Evolutionary conservation across 106 monocot species (phyloP).

Genomic region (Dioscorea zingiberensis): DNA sequence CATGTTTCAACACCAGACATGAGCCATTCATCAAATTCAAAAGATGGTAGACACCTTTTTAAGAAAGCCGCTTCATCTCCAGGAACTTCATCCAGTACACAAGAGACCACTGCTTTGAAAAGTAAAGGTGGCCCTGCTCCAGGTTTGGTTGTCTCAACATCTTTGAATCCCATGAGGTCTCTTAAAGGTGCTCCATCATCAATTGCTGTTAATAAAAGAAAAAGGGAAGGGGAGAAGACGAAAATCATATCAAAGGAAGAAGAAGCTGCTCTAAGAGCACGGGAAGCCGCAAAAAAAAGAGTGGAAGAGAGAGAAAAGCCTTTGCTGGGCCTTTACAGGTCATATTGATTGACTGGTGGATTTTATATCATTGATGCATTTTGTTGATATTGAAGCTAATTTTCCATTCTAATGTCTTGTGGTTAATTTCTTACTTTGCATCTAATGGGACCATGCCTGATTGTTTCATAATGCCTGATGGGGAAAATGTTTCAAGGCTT

Average conservation of each 20-base stretch:
- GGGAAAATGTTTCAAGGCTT: too few species aligned
- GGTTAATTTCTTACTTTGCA: too few species aligned
- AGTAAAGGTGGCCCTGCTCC: slow-evolving; percentile 48
- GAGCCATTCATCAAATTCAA: slow-evolving; percentile 8
- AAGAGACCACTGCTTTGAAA: slow-evolving; percentile 15
- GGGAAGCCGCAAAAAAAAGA: slow-evolving; percentile 74
- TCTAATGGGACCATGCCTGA: too few species aligned
- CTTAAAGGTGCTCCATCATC: slow-evolving; percentile 73
- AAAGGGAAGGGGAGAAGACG: slow-evolving; percentile 42
- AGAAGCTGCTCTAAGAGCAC: slow-evolving; percentile 54
- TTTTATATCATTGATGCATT: too few species aligned
- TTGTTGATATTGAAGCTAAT: too few species aligned
- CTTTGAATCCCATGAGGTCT: slow-evolving; percentile 41
- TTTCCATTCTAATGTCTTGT: too few species aligned
- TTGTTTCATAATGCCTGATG: too few species aligned
- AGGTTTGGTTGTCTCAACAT: slow-evolving; percentile 42
- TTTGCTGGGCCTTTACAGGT: slow-evolving; percentile 53
- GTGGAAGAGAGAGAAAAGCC: slow-evolving; percentile 71
- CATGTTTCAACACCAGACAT: slow-evolving; percentile 19
- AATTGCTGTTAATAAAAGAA: slow-evolving; percentile 65
- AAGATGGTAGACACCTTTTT: not conserved
- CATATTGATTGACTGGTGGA: slow-evolving; percentile 17
- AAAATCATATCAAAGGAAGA: slow-evolving; percentile 61
- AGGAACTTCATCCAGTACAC: slow-evolving; percentile 1
- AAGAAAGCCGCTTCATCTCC: not conserved